Conservation (phyloP, 108 stramenopile genomes). For the Pseudonitzschia delicatissima region DNA sequence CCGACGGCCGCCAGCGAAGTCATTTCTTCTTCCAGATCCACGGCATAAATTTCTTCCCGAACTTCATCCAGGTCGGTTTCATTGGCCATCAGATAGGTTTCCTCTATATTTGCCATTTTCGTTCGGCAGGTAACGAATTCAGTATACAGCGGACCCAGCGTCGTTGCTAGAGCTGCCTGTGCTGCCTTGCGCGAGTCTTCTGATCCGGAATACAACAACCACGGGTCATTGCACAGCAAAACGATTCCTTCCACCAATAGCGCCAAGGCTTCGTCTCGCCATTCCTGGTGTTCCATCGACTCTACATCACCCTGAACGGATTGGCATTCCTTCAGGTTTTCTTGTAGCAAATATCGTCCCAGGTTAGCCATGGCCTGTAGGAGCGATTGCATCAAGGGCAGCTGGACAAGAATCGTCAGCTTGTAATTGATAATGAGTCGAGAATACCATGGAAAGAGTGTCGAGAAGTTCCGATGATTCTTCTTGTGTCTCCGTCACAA, state of each 20-base stretch:
- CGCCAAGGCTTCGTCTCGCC: slow-evolving; percentile 67
- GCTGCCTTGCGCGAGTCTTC: slow-evolving; percentile 42
- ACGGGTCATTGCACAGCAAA: slow-evolving; percentile 69
- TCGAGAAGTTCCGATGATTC: slow-evolving; percentile 34
- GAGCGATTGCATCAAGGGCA: slow-evolving; percentile 48
- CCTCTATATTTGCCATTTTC: slow-evolving; percentile 73
- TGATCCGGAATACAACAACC: slow-evolving; percentile 62
- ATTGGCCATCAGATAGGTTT: slow-evolving; percentile 57
- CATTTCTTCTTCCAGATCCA: slow-evolving; percentile 79
- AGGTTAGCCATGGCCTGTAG: slow-evolving; percentile 44
- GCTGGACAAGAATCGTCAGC: slow-evolving; percentile 37
- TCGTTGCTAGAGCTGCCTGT: slow-evolving; percentile 41
- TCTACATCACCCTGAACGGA: slow-evolving; percentile 64
- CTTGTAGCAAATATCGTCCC: slow-evolving; percentile 57
- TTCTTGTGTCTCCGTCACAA: slow-evolving; percentile 14
- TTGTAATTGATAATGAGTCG: slow-evolving; percentile 67
- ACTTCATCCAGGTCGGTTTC: slow-evolving; percentile 78
- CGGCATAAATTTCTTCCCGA: slow-evolving; percentile 72
- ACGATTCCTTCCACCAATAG: slow-evolving; percentile 66
- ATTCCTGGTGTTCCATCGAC: slow-evolving; percentile 59
- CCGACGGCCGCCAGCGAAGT: slow-evolving; percentile 58
- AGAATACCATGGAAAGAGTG: slow-evolving; percentile 53
- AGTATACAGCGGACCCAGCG: slow-evolving; percentile 66
- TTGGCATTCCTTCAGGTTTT: slow-evolving; percentile 62
- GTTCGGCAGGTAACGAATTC: slow-evolving; percentile 59